Percentiles rank a stretch among this genome's conserved stretches.
These are phyloP conservation scores for Neurospora sp. DNA, from an alignment of 495 filamentous ascomycete species.

Conservation along the genomic window DNA sequence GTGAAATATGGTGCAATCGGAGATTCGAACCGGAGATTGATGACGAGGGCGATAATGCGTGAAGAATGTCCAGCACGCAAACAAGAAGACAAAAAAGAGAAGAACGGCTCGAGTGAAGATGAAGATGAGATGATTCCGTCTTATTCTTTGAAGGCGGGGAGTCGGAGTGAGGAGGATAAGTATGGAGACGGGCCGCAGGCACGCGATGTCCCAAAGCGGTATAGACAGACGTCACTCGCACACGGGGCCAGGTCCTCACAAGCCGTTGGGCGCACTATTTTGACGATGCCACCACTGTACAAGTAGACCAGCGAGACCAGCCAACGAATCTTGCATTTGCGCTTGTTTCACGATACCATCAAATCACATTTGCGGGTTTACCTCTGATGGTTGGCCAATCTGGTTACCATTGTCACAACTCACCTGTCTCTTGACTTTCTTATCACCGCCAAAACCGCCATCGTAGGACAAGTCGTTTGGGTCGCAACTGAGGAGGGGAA, in stretches of 20 bases:
- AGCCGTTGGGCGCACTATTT: neutral
- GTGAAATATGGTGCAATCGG: neutral
- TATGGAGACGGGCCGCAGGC: neutral
- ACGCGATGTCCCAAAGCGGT: neutral
- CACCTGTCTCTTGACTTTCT: neutral
- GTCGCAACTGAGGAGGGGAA: neutral
- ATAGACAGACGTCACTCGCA: neutral
- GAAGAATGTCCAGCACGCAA: neutral
- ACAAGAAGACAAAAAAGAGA: neutral
- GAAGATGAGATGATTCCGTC: neutral
- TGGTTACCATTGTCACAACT: neutral
- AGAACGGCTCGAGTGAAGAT: neutral
- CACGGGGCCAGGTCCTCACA: neutral
- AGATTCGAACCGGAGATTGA: neutral
- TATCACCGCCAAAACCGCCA: neutral
- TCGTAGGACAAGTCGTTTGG: neutral
- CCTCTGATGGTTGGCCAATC: neutral
- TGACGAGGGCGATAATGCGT: neutral
- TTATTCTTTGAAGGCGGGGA: neutral
- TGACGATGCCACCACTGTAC: neutral
- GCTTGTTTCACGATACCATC: neutral
- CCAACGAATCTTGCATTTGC: neutral
- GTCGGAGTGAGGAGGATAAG: neutral
- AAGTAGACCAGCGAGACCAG: neutral
- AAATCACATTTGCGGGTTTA: neutral